phyloP scores from a whole-genome alignment of 768 basidiomycete species.

The Psilocybe azurescens region DNA sequence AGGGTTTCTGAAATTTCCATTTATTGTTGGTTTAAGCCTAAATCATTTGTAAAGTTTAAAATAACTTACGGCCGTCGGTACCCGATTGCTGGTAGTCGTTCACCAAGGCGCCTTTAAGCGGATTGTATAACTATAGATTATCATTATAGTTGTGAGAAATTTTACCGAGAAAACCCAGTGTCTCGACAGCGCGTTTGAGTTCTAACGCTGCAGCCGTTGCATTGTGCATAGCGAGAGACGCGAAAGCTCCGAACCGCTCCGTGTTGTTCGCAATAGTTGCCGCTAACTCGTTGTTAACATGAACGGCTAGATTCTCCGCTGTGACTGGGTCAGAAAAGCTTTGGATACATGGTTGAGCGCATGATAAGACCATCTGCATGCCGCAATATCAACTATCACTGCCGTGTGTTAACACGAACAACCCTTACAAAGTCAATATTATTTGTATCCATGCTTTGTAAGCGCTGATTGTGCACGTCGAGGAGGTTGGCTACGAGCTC shows the following conservation, averaged over 20 bases:
- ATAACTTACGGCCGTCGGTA: constrained; percentile 37
- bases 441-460: constrained; percentile 40
- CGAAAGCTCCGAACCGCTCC: constrained; percentile 46
- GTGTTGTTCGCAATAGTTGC: constrained; percentile 43
- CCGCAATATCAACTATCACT: neutral
- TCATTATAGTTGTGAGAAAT: neutral
- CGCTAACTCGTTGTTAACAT: constrained; percentile 42
- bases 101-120: constrained; percentile 37
- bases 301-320: constrained; percentile 38
- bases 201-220: constrained; percentile 45
- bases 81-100: constrained; percentile 53
- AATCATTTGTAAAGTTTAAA: constrained; percentile 28
- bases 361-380: constrained; percentile 45
- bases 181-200: constrained; percentile 41
- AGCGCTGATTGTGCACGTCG: constrained; percentile 44
- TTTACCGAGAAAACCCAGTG: constrained; percentile 44
- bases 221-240: constrained; percentile 49
- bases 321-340: constrained; percentile 38
- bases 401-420: neutral
- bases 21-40: too few species aligned
- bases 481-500: constrained; percentile 38
- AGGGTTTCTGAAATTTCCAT: constrained; percentile 32
- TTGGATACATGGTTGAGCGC: constrained; percentile 43
- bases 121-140: neutral
- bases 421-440: constrained; percentile 40